Conservation (phyloP, 106 monocot genomes). For the Platanthera guangdongensis region DNA sequence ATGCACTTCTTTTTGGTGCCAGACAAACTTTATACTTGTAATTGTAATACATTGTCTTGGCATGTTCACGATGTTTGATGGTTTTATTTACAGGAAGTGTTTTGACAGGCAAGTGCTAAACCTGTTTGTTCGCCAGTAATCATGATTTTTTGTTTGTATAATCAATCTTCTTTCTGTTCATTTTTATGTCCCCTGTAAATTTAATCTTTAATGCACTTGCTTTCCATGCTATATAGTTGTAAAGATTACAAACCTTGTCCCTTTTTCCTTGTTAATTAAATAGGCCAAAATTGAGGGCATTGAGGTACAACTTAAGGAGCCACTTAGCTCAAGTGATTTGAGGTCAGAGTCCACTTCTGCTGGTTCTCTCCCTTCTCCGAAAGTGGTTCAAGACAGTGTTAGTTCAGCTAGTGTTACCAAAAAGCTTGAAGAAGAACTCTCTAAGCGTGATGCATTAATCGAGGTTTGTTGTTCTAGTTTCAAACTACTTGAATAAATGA, state of each 20-base stretch:
- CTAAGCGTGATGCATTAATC: conserved; percentile 89
- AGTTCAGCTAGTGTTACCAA: conserved; percentile 60
- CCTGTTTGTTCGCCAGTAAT: background rate
- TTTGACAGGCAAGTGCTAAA: background rate
- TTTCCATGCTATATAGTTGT: background rate
- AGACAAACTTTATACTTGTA: background rate
- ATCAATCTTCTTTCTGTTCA: background rate
- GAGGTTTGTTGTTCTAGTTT: conserved; percentile 47
- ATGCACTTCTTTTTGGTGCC: background rate
- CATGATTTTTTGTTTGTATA: background rate
- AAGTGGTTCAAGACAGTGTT: conserved; percentile 34
- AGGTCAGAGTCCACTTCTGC: conserved; percentile 59
- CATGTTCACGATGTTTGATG: background rate
- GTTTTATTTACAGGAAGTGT: background rate
- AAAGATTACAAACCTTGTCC: background rate
- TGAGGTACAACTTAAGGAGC: conserved; percentile 66
- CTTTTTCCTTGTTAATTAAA: conserved; percentile 2
- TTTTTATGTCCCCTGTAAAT: too few species aligned
- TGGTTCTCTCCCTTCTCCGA: conserved; percentile 41
- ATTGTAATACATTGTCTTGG: background rate
- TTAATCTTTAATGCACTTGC: background rate
- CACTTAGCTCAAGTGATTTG: conserved; percentile 40
- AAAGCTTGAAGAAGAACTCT: conserved; percentile 89
- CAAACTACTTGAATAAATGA: background rate
- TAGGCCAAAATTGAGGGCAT: conserved; percentile 66